phyloP scores from a whole-genome alignment of 805 yeast genomes.

The Schizosaccharomyces cryophilus region DNA sequence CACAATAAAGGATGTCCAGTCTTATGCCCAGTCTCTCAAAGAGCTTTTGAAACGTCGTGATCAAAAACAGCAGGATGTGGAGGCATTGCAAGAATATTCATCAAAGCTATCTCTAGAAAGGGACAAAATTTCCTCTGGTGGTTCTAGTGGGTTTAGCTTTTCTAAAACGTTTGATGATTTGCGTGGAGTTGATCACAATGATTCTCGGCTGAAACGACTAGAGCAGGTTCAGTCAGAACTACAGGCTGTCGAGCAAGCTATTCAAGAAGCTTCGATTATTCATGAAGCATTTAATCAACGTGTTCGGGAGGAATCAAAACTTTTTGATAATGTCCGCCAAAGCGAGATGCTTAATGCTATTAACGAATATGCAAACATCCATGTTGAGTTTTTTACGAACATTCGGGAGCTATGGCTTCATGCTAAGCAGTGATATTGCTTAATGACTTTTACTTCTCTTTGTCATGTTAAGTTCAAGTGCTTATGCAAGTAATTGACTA shows the following conservation, averaged over 20 bases:
- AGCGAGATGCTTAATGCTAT: constrained; percentile 51
- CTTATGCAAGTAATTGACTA: too few relatives aligned
- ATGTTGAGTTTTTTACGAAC: constrained; percentile 45
- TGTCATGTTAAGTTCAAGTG: too few relatives aligned
- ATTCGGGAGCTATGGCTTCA: constrained; percentile 12
- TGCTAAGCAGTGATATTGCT: not conserved
- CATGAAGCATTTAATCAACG: constrained; percentile 33
- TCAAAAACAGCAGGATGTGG: constrained; percentile 74
- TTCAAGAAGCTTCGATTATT: constrained; percentile 24
- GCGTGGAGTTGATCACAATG: constrained; percentile 37
- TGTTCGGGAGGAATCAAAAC: constrained; percentile 28
- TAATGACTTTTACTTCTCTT: not conserved
- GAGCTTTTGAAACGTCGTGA: constrained; percentile 61
- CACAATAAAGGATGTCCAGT: constrained; percentile 66
- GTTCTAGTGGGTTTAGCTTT: constrained; percentile 25
- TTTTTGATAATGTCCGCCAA: constrained; percentile 62
- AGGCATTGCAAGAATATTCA: constrained; percentile 59
- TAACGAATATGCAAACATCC: constrained; percentile 46
- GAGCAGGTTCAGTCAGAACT: constrained; percentile 26
- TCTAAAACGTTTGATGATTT: constrained; percentile 32
- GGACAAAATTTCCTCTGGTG: constrained; percentile 26
- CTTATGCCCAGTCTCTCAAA: constrained; percentile 42
- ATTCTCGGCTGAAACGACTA: constrained; percentile 27
- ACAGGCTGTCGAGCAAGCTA: constrained; percentile 25
- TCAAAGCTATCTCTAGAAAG: constrained; percentile 47